Conservation (phyloP, 805 yeast genomes). For the Saturnispora dispora region DNA sequence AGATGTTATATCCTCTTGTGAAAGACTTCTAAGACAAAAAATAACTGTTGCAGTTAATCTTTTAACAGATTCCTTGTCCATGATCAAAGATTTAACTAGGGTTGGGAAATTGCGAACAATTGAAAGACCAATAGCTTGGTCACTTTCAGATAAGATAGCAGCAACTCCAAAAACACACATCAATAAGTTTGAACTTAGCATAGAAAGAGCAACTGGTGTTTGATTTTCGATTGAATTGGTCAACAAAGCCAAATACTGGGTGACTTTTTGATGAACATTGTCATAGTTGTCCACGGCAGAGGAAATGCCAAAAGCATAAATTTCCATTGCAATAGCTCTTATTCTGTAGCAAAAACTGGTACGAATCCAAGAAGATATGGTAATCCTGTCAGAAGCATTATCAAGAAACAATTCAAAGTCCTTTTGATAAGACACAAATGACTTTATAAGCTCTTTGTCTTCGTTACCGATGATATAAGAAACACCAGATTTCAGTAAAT, state of each 20-base stretch:
- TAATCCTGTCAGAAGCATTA: slow-evolving; percentile 19
- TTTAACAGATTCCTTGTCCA: slow-evolving; percentile 38
- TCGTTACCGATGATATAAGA: slow-evolving; percentile 8
- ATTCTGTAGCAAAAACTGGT: slow-evolving; percentile 20
- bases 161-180: slow-evolving; percentile 30
- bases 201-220: slow-evolving; percentile 43
- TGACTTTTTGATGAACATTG: slow-evolving; percentile 37
- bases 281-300: slow-evolving; percentile 38
- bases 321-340: slow-evolving; percentile 37
- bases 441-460: slow-evolving; percentile 12
- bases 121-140: slow-evolving; percentile 35
- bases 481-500: slow-evolving; percentile 12
- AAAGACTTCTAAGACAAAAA: slow-evolving; percentile 52
- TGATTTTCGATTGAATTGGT: slow-evolving; percentile 25
- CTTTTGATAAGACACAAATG: slow-evolving; percentile 14
- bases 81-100: slow-evolving; percentile 46
- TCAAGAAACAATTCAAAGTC: slow-evolving; percentile 18
- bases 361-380: slow-evolving; percentile 20
- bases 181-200: slow-evolving; percentile 38
- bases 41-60: slow-evolving; percentile 53
- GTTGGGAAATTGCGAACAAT: slow-evolving; percentile 33
- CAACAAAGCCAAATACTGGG: slow-evolving; percentile 34
- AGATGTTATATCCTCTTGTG: slow-evolving; percentile 78
- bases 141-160: slow-evolving; percentile 26
- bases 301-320: slow-evolving; percentile 48